These are phyloP conservation scores for Glycyrrhiza uralensis DNA, from an alignment of 306 rosid species.

Conservation along the genomic window DNA sequence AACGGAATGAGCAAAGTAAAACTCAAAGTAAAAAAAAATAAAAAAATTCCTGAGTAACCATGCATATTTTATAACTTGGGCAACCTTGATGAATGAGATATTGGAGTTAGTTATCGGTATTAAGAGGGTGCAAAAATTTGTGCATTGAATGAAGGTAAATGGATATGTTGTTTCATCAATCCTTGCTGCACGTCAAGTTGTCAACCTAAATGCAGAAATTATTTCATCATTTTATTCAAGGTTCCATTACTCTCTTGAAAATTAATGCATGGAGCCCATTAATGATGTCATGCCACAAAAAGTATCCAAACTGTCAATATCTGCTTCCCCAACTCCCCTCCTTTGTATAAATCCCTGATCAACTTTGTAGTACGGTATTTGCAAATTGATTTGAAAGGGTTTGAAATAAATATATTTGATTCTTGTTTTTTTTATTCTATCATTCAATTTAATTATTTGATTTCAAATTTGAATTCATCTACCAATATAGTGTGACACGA, in stretches of 20 bases:
- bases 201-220: slow-evolving; percentile 37
- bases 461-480: too few relatives aligned
- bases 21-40: too few relatives aligned
- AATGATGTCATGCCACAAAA: slow-evolving; percentile 43
- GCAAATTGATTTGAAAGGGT: not conserved
- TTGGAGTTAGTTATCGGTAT: not conserved
- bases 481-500: too few relatives aligned
- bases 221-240: slow-evolving; percentile 28
- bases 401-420: too few relatives aligned
- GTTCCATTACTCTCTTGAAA: slow-evolving; percentile 22
- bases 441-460: too few relatives aligned
- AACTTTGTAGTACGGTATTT: not conserved
- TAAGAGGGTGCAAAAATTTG: slow-evolving; percentile 12
- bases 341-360: slow-evolving; percentile 28
- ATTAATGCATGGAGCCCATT: slow-evolving; percentile 45
- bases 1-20: too few relatives aligned
- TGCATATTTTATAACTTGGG: not conserved
- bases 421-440: too few relatives aligned
- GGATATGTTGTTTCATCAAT: slow-evolving; percentile 29
- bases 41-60: not conserved
- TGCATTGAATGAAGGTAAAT: slow-evolving; percentile 32
- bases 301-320: slow-evolving; percentile 42
- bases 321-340: slow-evolving; percentile 26
- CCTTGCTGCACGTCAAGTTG: slow-evolving; percentile 28
- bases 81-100: not conserved